Evolutionary conservation across 805 yeast genomes (phyloP), one percentile per base, ranked within the genome.

Genomic region (Kodamaea neixiangensis): DNA sequence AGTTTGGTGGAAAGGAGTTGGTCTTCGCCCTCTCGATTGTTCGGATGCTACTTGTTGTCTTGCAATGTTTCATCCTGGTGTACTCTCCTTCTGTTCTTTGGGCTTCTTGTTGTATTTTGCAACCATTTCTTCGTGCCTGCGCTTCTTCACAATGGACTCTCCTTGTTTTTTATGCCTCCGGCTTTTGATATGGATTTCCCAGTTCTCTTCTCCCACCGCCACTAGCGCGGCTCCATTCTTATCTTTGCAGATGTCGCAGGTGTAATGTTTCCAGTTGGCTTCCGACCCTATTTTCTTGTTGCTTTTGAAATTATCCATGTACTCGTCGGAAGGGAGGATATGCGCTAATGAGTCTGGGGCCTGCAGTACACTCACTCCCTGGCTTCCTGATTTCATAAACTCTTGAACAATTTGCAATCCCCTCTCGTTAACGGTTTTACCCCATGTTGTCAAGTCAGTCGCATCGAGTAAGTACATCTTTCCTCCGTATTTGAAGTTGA

Each of bases 401-500:
- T 69, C 63, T 5, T 67, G 56, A 0, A 85, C 69, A 0, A 90
- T 81, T 0, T 47, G 44, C 0, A 72, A 52, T 0, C 96, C 96
- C 46, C 87, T 69, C 1, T 68, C 64, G 5, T 67, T 68, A 1
- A 90, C 97, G 4, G 67, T 66, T 1, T 63, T 56, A 3, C 72
- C 55, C 97, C 97, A 94, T 2, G 66, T 39, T 0, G 54, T 22
- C 46, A 93, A 65, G 64, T 90, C 86, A 0, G 94, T 81, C 0
- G 98, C 93, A 69, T 94, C 87, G 4, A 92, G 66, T 0, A 90
- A 60, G 54, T 80, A 88, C 5, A 89, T 62, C 37, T 80, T 77
- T 0, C 90, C 90, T 0, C 89, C 89, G 46, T 83, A 74, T 29
- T 77, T 65, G 62, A 71, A 81, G 18, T 68, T 63, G 50, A 74